Conservation (phyloP, 495 filamentous ascomycete species). For the Tuber aestivum region DNA sequence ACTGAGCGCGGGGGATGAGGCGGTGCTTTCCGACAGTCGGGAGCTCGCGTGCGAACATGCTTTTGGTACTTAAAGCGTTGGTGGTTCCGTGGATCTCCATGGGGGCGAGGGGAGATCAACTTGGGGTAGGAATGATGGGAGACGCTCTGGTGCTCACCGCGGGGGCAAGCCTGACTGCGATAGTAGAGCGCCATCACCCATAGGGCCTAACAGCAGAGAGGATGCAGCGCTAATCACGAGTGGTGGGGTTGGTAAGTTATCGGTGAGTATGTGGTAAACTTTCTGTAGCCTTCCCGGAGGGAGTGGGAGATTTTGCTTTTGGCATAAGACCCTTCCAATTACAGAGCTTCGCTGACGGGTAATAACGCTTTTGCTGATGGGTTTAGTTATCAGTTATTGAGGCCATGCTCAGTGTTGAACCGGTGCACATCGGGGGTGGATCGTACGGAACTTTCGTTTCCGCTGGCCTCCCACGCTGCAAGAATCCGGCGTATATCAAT, state of each 20-base stretch:
- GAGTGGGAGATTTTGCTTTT: constrained; percentile 26
- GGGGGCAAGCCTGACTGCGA: not conserved
- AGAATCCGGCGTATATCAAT: constrained; percentile 31
- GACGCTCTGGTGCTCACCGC: not conserved
- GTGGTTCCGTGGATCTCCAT: not conserved
- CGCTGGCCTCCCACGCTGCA: constrained; percentile 32
- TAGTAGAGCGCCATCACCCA: not conserved
- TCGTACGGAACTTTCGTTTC: constrained; percentile 38
- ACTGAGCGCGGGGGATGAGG: not conserved
- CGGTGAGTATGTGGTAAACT: constrained; percentile 10
- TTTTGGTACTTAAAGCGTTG: not conserved
- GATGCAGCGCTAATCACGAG: not conserved
- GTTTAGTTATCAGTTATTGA: constrained; percentile 34
- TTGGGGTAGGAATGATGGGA: not conserved
- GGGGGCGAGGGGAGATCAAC: not conserved
- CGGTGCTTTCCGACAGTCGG: not conserved
- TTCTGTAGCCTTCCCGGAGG: constrained; percentile 30
- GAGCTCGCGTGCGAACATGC: not conserved
- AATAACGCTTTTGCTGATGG: constrained; percentile 6
- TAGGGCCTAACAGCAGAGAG: not conserved
- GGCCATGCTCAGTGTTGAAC: constrained; percentile 30
- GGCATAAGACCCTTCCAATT: constrained; percentile 9
- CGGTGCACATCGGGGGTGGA: constrained; percentile 27
- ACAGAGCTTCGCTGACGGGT: not conserved
- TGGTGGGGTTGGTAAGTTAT: not conserved